Percentiles rank a stretch among this genome's conserved stretches.
These are phyloP conservation scores for Ustilago lituana DNA, from an alignment of 1,284 basidiomycete species.

Conservation along the genomic window DNA sequence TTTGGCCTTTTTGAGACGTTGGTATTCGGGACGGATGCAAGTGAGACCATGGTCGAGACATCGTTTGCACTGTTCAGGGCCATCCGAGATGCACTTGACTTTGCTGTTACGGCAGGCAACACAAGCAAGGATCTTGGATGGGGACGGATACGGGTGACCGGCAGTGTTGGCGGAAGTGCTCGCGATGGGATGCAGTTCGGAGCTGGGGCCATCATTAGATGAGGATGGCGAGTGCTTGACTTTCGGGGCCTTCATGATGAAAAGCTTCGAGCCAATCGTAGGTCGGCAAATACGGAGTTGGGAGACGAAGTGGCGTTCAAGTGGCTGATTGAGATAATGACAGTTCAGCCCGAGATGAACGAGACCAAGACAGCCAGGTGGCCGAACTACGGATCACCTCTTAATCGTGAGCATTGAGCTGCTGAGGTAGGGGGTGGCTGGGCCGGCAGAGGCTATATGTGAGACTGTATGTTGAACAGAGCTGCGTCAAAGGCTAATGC, in stretches of 20 bases:
- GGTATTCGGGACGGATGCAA: slow-evolving; percentile 42
- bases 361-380: too few relatives aligned
- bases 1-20: slow-evolving; percentile 41
- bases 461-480: too few relatives aligned
- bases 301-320: neutral
- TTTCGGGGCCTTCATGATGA: slow-evolving; percentile 28
- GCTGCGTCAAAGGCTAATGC: neutral
- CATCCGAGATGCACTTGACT: slow-evolving; percentile 40
- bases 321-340: neutral
- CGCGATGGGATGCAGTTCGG: neutral
- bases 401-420: too few relatives aligned
- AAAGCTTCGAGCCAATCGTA: neutral
- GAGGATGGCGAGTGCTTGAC: slow-evolving; percentile 24
- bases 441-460: too few relatives aligned
- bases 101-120: slow-evolving; percentile 46
- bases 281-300: too few relatives aligned
- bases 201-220: slow-evolving; percentile 8
- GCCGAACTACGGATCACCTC: too few relatives aligned
- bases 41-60: slow-evolving; percentile 36
- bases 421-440: too few relatives aligned
- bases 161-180: neutral
- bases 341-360: too few relatives aligned
- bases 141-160: slow-evolving; percentile 21
- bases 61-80: slow-evolving; percentile 36
- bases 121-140: slow-evolving; percentile 42